Evolutionary conservation across 768 basidiomycete species (phyloP), one percentile per base, ranked within the genome.

Genomic region (Daedaleopsis nitida): DNA sequence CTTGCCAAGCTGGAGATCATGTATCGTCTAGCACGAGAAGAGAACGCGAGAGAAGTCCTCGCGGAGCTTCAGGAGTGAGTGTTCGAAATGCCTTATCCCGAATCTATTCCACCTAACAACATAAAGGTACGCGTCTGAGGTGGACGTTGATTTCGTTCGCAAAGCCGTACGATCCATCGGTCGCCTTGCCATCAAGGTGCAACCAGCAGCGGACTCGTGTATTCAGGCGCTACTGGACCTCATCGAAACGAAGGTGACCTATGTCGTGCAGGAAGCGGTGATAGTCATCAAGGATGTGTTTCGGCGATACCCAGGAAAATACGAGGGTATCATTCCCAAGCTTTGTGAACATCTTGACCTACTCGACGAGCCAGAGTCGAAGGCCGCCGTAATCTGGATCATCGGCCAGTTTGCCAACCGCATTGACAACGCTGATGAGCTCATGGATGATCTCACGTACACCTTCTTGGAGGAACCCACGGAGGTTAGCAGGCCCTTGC

Each of bases 221-320:
- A 98, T 98, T 67, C 81, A 91, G 66, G 87, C 89, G 0, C 79
- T 99, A 45, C 84, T 99, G 43, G 77, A 82, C 39, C 85, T 99
- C 61, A 89, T 99, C 69, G 89, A 93, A 66, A 96, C 92, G 34
- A 94, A 97, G 74, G 92, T 98, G 62, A 82, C 87, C 27, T 99
- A 99, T 73, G 97, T 98, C 64, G 93, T 97, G 6, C 97, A 98
- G 76, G 97, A 99, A 73, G 92, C 95, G 2, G 82, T 95, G 62
- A 98, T 99, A 58, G 97, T 99, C 62, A 97, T 91, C 75, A 98
- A 94, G 73, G 97, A 99, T 74, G 91, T 98, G 69, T 98, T 99
- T 84, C 84, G 97, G 64, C 82, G 94, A 62, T 99, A 98, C 75
- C 97, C 97, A 12, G 94, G 95, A 55, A 88, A 87, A 76, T 99